A percentile compares a stretch with the other conserved stretches of the same genome.
phyloP scores from a whole-genome alignment of 495 filamentous ascomycete species.

The Delitschia confertaspora region DNA sequence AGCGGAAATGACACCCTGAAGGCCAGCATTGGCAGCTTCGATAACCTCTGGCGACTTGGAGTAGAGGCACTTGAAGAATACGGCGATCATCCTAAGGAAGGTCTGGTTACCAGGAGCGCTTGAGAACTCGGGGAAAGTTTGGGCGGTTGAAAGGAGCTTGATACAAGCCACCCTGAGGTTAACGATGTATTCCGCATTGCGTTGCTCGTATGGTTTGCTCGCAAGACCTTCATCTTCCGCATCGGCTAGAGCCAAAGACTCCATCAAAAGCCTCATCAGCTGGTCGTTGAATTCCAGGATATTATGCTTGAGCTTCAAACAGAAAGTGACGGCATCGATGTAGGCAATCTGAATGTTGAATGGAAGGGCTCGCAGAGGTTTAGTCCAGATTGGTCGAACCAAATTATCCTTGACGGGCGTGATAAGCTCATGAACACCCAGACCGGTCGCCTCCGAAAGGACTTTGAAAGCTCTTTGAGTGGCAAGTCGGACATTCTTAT shows the following conservation, averaged over 20 bases:
- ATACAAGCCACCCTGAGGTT: slow-evolving; percentile 91
- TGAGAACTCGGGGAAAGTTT: slow-evolving; percentile 82
- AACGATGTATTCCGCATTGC: slow-evolving; percentile 82
- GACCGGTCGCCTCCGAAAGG: slow-evolving; percentile 63
- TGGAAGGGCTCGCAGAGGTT: slow-evolving; percentile 83
- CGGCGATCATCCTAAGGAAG: slow-evolving; percentile 74
- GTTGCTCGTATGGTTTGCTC: slow-evolving; percentile 76
- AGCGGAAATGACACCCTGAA: slow-evolving; percentile 74
- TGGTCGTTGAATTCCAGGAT: slow-evolving; percentile 86
- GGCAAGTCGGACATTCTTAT: slow-evolving; percentile 80
- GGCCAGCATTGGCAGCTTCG: slow-evolving; percentile 80
- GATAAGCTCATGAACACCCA: slow-evolving; percentile 76
- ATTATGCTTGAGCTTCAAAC: slow-evolving; percentile 72
- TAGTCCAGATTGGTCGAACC: slow-evolving; percentile 80
- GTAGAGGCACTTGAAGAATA: slow-evolving; percentile 97
- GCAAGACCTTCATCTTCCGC: slow-evolving; percentile 83
- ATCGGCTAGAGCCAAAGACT: slow-evolving; percentile 85
- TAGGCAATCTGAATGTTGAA: slow-evolving; percentile 93
- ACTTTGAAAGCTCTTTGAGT: slow-evolving; percentile 73
- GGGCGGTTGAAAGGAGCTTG: slow-evolving; percentile 81
- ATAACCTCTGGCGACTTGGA: slow-evolving; percentile 85
- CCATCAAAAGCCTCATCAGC: slow-evolving; percentile 79
- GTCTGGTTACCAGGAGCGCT: slow-evolving; percentile 61
- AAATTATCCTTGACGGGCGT: slow-evolving; percentile 79
- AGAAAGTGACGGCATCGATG: slow-evolving; percentile 94